These are phyloP conservation scores for Cucurbitaria berberidis DNA, from an alignment of 2,329 filamentous ascomycete species.

Conservation along the genomic window DNA sequence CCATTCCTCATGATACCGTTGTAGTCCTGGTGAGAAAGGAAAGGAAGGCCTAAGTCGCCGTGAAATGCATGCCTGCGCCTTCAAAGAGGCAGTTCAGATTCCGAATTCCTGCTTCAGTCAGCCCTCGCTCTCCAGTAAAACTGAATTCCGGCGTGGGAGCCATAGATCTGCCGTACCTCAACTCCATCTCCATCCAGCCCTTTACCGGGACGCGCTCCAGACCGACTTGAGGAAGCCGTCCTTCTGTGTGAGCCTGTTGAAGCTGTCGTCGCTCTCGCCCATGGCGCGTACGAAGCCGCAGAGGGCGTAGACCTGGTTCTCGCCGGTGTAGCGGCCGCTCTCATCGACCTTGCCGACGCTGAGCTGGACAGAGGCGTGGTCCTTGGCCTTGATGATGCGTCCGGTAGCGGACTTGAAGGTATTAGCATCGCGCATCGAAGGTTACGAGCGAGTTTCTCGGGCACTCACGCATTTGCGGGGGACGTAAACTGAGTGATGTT, in stretches of 20 bases:
- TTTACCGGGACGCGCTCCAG: constrained; percentile 76
- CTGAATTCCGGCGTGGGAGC: neutral
- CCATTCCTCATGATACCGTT: constrained; percentile 44
- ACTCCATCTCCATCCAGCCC: constrained; percentile 38
- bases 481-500: constrained; percentile 37
- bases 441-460: constrained; percentile 7
- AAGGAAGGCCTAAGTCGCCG: constrained; percentile 36
- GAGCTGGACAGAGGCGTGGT: constrained; percentile 98
- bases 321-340: constrained; percentile 94
- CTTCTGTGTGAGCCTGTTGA: constrained; percentile 94
- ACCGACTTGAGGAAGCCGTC: constrained; percentile 97
- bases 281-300: constrained; percentile 97
- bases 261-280: constrained; percentile 95
- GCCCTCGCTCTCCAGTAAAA: constrained; percentile 2
- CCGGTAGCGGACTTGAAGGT: constrained; percentile 50
- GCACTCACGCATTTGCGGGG: constrained; percentile 52
- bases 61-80: constrained; percentile 37
- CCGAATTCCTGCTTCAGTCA: constrained; percentile 38
- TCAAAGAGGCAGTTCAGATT: constrained; percentile 33
- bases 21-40: constrained; percentile 33
- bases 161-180: constrained; percentile 27
- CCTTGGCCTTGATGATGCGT: constrained; percentile 99
- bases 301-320: constrained; percentile 97
- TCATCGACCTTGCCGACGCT: constrained; percentile 98
- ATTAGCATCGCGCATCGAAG: constrained; percentile 28